A percentile compares a stretch with the other conserved stretches of the same genome.
Evolutionary conservation across 1,284 basidiomycete genomes (phyloP).

Genomic region (Puccinia brachypodii): DNA sequence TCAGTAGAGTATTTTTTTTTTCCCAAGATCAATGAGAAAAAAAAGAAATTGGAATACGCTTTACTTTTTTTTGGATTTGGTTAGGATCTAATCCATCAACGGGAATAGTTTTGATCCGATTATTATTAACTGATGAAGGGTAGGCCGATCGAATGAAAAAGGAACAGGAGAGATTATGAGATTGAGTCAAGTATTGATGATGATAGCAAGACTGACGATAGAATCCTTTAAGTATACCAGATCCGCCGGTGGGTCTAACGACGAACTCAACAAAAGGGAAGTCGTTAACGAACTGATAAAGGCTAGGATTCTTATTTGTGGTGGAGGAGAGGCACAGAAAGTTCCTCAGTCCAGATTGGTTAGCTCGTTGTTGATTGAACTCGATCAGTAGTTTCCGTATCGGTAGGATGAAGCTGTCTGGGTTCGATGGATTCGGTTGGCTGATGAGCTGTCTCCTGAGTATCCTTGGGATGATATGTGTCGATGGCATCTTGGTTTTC

Average conservation of each 20-base stretch:
- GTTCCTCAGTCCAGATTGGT: constrained; percentile 34
- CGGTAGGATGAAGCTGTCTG: constrained; percentile 36
- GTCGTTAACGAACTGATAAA: constrained; percentile 21
- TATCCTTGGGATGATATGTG: constrained; percentile 38
- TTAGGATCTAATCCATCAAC: constrained; percentile 35
- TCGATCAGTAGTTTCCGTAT: constrained; percentile 43
- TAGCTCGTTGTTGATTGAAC: constrained; percentile 41
- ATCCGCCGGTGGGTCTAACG: constrained; percentile 29
- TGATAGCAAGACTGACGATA: constrained; percentile 32
- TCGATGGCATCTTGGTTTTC: constrained; percentile 26
- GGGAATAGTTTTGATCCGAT: constrained; percentile 43
- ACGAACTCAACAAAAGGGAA: constrained; percentile 39
- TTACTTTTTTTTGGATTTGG: constrained; percentile 12
- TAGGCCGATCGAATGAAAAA: not conserved
- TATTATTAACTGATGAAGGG: constrained; percentile 33
- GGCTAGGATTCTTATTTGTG: constrained; percentile 2
- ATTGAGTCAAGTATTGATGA: too few species aligned
- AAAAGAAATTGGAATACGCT: not conserved
- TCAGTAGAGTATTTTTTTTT: not conserved
- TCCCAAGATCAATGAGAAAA: not conserved
- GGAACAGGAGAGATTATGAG: not conserved
- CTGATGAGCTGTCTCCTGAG: constrained; percentile 37
- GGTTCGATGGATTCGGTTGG: constrained; percentile 31
- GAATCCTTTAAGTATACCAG: constrained; percentile 42
- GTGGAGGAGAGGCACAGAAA: constrained; percentile 17